Conservation (phyloP, 768 basidiomycete species). For the Rhizopogon salebrosus region DNA sequence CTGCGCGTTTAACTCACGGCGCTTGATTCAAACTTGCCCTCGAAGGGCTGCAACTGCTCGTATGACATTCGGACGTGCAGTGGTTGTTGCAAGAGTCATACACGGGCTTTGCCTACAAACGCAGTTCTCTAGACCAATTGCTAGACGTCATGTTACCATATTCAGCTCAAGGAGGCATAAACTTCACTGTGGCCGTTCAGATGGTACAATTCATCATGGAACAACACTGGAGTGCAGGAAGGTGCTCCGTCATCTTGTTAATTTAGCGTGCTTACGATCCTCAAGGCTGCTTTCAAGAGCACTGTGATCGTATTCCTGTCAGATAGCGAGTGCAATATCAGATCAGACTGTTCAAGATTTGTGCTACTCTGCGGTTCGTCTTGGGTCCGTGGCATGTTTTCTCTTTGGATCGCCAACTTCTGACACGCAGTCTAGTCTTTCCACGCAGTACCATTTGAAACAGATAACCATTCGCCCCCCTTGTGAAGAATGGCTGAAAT, state of each 20-base stretch:
- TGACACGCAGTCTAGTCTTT: slow-evolving; percentile 35
- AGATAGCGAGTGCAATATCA: slow-evolving; percentile 42
- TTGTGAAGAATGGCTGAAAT: slow-evolving; percentile 49
- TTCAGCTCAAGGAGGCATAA: slow-evolving; percentile 31
- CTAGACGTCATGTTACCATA: slow-evolving; percentile 32
- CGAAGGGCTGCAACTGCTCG: too few relatives aligned
- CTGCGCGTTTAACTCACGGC: too few relatives aligned
- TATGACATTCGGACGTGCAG: too few relatives aligned
- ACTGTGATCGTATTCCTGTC: slow-evolving; percentile 50
- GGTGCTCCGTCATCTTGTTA: slow-evolving; percentile 30
- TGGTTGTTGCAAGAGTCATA: too few relatives aligned
- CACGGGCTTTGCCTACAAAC: too few relatives aligned
- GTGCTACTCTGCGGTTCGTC: slow-evolving; percentile 35
- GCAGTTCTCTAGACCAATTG: slow-evolving; percentile 41
- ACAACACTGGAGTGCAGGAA: slow-evolving; percentile 44
- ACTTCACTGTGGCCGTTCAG: slow-evolving; percentile 37
- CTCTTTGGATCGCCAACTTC: neutral
- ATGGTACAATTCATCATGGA: slow-evolving; percentile 35
- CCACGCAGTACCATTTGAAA: slow-evolving; percentile 55
- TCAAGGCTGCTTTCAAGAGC: slow-evolving; percentile 19
- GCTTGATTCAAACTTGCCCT: too few relatives aligned
- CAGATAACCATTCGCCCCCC: slow-evolving; percentile 11
- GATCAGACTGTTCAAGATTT: slow-evolving; percentile 37
- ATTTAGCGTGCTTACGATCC: neutral
- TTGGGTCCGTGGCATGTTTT: slow-evolving; percentile 32